Percentiles rank a stretch among this genome's conserved stretches.
These are phyloP conservation scores for Aurifilum marmelostoma DNA, from an alignment of 2,329 filamentous ascomycete species.

Conservation along the genomic window DNA sequence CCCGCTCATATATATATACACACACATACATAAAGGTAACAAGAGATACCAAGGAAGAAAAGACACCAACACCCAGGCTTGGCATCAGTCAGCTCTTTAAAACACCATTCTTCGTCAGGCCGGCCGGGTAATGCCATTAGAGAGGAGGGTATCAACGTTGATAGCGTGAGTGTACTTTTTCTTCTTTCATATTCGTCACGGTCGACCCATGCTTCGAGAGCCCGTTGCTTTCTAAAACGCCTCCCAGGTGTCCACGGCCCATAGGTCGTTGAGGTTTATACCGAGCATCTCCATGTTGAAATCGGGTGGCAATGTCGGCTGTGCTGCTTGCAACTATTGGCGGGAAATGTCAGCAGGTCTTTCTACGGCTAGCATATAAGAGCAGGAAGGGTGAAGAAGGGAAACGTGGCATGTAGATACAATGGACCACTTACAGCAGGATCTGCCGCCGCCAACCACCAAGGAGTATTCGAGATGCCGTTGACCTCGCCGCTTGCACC, in stretches of 20 bases:
- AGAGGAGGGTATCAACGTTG: constrained; percentile 11
- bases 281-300: constrained; percentile 58
- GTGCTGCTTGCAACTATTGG: constrained; percentile 35
- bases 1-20: neutral
- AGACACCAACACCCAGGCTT: neutral
- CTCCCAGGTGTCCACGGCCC: constrained; percentile 46
- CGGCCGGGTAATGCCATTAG: neutral
- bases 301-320: constrained; percentile 49
- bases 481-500: constrained; percentile 19
- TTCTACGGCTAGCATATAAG: neutral
- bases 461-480: constrained; percentile 32
- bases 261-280: constrained; percentile 58
- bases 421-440: constrained; percentile 26
- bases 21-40: neutral
- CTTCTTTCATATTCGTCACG: too few species aligned
- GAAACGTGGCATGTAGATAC: neutral
- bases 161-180: neutral
- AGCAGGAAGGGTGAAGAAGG: neutral
- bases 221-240: constrained; percentile 7
- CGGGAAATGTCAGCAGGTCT: neutral
- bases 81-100: neutral
- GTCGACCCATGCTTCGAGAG: too few species aligned
- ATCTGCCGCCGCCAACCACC: constrained; percentile 35
- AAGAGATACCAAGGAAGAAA: too few species aligned
- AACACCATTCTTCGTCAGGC: neutral